Percentiles rank a stretch among this genome's conserved stretches.
phyloP scores from a whole-genome alignment of 257 asterid genomes.

The Anisodus acutangulus region DNA sequence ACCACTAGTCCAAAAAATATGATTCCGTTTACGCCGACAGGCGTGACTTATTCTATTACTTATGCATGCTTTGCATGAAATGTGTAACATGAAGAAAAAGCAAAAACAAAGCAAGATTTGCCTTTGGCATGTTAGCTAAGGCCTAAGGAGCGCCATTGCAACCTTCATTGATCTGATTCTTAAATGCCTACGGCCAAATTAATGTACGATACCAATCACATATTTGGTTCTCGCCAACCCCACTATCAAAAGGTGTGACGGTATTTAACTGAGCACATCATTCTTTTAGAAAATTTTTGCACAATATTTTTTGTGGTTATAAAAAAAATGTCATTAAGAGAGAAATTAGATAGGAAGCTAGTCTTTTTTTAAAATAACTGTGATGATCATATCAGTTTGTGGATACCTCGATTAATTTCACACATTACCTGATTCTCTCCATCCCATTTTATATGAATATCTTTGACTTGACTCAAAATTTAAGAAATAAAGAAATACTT shows the following conservation, averaged over 20 bases:
- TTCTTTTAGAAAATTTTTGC: too few relatives aligned
- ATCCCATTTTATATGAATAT: too few relatives aligned
- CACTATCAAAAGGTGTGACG: not conserved
- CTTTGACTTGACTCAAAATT: too few relatives aligned
- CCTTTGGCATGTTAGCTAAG: slow-evolving; percentile 25
- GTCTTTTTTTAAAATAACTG: too few relatives aligned
- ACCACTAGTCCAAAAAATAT: slow-evolving; percentile 15
- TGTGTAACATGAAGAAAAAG: not conserved
- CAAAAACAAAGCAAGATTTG: slow-evolving; percentile 2
- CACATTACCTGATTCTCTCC: too few relatives aligned
- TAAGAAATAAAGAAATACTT: too few relatives aligned
- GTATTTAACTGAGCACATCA: not conserved
- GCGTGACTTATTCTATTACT: slow-evolving; percentile 27
- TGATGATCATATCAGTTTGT: too few relatives aligned
- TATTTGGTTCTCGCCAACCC: not conserved
- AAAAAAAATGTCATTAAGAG: not conserved
- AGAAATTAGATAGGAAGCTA: not conserved
- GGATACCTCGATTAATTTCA: not conserved
- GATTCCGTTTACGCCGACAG: slow-evolving; percentile 25
- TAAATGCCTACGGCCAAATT: not conserved
- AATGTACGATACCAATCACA: slow-evolving; percentile 16
- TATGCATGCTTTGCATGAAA: slow-evolving; percentile 33
- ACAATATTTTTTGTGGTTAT: not conserved
- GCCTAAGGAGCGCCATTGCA: slow-evolving; percentile 5
- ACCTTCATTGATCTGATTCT: not conserved